These are phyloP conservation scores for Heimioporus sp. DNA, from an alignment of 768 basidiomycete genomes.

Conservation along the genomic window DNA sequence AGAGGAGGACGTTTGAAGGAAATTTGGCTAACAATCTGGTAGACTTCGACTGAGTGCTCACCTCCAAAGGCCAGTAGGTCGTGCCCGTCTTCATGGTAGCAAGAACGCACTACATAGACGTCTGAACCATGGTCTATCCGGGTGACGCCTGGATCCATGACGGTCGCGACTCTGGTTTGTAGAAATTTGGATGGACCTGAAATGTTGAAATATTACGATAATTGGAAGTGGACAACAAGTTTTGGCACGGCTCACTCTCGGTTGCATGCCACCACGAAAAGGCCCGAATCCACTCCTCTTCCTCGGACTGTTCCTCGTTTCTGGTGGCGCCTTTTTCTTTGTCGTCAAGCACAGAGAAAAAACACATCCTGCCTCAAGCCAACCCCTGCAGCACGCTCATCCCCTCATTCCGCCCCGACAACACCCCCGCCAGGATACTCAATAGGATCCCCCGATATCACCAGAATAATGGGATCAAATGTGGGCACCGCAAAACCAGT, in stretches of 20 bases:
- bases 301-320: slow-evolving; percentile 51
- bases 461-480: slow-evolving; percentile 18
- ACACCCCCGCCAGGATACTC: slow-evolving; percentile 16
- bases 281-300: slow-evolving; percentile 65
- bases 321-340: slow-evolving; percentile 56
- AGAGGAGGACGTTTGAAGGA: not conserved
- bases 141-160: slow-evolving; percentile 49
- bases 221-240: too few relatives aligned
- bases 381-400: slow-evolving; percentile 60
- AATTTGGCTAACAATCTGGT: slow-evolving; percentile 55
- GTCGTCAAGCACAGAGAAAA: slow-evolving; percentile 56
- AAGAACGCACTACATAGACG: slow-evolving; percentile 62
- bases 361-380: slow-evolving; percentile 57
- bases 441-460: not conserved
- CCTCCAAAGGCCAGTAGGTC: slow-evolving; percentile 76
- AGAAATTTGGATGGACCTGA: not conserved
- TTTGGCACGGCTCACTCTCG: too few relatives aligned
- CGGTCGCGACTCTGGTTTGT: not conserved
- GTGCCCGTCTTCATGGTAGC: slow-evolving; percentile 55
- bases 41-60: slow-evolving; percentile 67
- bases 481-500: slow-evolving; percentile 7
- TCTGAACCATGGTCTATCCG: slow-evolving; percentile 57
- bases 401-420: slow-evolving; percentile 65
- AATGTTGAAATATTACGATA: not conserved
- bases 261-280: slow-evolving; percentile 25